Conservation (phyloP, 345 rosid species). For the Geranium rotundifolium region DNA sequence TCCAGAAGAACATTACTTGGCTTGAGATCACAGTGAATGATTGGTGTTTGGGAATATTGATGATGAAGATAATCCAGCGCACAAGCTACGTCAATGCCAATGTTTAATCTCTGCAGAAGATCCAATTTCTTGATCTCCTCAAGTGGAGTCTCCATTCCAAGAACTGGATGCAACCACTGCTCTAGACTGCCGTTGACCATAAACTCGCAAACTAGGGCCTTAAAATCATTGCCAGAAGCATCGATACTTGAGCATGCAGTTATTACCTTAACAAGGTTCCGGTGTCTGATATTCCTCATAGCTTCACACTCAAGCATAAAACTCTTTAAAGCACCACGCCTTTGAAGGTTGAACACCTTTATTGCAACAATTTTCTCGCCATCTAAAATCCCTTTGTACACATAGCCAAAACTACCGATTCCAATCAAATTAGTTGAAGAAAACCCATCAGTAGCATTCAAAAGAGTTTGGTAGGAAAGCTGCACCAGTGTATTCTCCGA, state of each 20-base stretch:
- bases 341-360: conserved; percentile 15
- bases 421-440: conserved; percentile 15
- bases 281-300: conserved; percentile 14
- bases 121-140: too few relatives aligned
- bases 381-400: conserved; percentile 18
- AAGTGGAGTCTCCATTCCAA: neutral
- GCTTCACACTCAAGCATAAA: conserved; percentile 20
- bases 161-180: conserved; percentile 7
- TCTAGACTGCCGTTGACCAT: conserved; percentile 10
- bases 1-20: neutral
- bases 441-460: conserved; percentile 20
- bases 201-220: conserved; percentile 19
- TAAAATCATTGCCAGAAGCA: conserved; percentile 15
- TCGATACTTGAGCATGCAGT: conserved; percentile 18
- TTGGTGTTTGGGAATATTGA: conserved; percentile 3
- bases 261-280: conserved; percentile 18
- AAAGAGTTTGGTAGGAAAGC: conserved; percentile 15
- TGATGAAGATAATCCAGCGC: conserved; percentile 17
- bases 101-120: neutral
- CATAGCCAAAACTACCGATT: conserved; percentile 15
- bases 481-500: neutral
- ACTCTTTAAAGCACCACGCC: conserved; percentile 16
- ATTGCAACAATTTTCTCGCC: conserved; percentile 8
- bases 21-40: conserved; percentile 18
- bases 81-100: conserved; percentile 8